Evolutionary conservation across 2,329 filamentous ascomycete genomes (phyloP), one percentile per base, ranked within the genome.

Genomic region (Thermoascus crustaceus): DNA sequence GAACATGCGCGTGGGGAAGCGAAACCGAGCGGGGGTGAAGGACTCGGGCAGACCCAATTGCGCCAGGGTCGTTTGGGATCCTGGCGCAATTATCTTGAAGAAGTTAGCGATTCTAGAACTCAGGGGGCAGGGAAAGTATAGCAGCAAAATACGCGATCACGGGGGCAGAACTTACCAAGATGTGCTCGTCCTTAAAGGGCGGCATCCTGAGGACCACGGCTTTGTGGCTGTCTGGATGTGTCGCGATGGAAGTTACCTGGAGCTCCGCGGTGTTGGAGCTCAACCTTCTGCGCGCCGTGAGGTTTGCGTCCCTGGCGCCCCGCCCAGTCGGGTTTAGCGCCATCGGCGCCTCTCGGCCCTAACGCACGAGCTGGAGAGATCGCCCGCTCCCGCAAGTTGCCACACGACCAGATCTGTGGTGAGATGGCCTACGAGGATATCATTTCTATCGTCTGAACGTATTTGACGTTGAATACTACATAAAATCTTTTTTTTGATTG

Each of bases 1-100:
- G 51, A 96, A 98, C 87, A 98, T 94, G 67, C 91, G 82, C 62
- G 89, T 95, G 20, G 84, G 79, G 47, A 96, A 76, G 48, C 87
- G 84, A 59, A 85, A 76, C 43, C 80, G 75, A n/a, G 91, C 86
- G 27, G 87, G 88, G 22, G 88, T 94, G 60, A 96, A 81, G n/a
- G 77, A 80, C 68, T 95, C 88, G 50, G 79, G 80, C 50, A 91
- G 82, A 34, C 88, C 88, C 25, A 94, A 75, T 72, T 94, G 87
- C 47, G 87, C 88, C 67, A 94, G 78, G 40, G 87, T 94, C 46
- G 81, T 89, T 64, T 83, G 80, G 59, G 87, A 94, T 55, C 88
- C 88, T 34, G 71, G 71, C 50, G 67, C 67, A 56, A 74, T 70
- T 47, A 69, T 60, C 67, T 70, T 37, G n/a, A 37, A 10, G 22